These are phyloP conservation scores for Ottelia alismoides DNA, from an alignment of 106 monocot genomes.

Conservation along the genomic window DNA sequence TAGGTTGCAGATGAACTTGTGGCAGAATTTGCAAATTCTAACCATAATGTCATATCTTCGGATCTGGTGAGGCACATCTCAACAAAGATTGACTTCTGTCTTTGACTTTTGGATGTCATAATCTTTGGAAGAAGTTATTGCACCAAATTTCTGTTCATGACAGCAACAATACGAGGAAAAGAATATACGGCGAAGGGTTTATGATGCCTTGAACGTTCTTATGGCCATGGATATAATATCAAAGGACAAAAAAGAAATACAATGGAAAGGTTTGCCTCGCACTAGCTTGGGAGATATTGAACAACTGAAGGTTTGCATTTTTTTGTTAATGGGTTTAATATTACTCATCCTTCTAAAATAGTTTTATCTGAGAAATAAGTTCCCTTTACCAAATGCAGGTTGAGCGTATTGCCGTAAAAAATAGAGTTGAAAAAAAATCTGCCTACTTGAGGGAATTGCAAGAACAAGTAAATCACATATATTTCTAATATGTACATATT, in stretches of 20 bases:
- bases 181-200: conserved; percentile 87
- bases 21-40: conserved; percentile 78
- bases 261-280: conserved; percentile 93
- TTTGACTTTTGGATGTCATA: too few relatives aligned
- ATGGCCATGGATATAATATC: conserved; percentile 98
- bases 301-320: conserved; percentile 60
- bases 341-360: neutral
- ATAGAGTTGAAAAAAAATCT: conserved; percentile 61
- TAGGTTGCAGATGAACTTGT: conserved; percentile 98
- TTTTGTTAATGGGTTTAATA: neutral
- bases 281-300: conserved; percentile 76
- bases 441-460: conserved; percentile 77
- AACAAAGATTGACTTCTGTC: too few relatives aligned
- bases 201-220: conserved; percentile 89
- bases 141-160: conserved; percentile 1
- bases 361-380: neutral
- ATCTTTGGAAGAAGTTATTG: neutral
- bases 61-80: conserved; percentile 59
- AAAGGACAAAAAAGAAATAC: conserved; percentile 95
- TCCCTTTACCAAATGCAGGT: conserved; percentile 18
- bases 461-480: conserved; percentile 44
- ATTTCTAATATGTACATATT: too few relatives aligned
- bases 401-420: conserved; percentile 47
- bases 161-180: conserved; percentile 98
- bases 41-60: conserved; percentile 36